Conservation (phyloP, 805 yeast genomes). For the Candida wancherniae region DNA sequence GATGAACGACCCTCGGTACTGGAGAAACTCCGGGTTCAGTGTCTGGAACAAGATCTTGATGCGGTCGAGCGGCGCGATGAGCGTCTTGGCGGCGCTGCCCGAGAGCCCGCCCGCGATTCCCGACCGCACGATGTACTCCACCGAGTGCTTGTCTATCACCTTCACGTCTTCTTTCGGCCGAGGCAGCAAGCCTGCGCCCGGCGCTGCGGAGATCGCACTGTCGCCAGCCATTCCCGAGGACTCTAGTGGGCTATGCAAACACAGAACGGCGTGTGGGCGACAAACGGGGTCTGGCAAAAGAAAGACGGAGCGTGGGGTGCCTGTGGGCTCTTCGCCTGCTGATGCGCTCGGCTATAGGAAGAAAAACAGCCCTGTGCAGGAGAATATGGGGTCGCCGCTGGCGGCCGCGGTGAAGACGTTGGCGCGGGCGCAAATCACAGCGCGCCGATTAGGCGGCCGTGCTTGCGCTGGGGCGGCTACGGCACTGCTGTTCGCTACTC, state of each 20-base stretch:
- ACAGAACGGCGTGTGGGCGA: too few species aligned
- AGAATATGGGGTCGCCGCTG: neutral
- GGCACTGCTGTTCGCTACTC: neutral
- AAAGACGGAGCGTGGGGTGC: neutral
- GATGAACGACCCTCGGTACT: slow-evolving; percentile 71
- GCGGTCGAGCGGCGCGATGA: slow-evolving; percentile 92
- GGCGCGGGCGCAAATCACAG: neutral
- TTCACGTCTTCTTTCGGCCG: too few species aligned
- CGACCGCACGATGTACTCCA: slow-evolving; percentile 75
- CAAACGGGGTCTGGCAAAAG: too few species aligned
- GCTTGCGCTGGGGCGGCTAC: neutral
- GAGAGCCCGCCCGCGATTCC: slow-evolving; percentile 95
- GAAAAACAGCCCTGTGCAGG: neutral
- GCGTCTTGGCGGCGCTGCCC: slow-evolving; percentile 92
- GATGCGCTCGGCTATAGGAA: neutral
- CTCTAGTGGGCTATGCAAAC: too few species aligned
- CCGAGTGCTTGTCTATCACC: slow-evolving; percentile 59
- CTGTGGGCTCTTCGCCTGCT: neutral
- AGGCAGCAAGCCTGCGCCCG: neutral
- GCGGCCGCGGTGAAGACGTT: neutral
- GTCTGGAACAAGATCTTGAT: slow-evolving; percentile 95
- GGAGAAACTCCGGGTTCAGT: slow-evolving; percentile 79
- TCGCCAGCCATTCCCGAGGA: too few species aligned
- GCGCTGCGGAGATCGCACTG: neutral
- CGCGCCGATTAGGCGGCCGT: neutral